phyloP scores from a whole-genome alignment of 768 basidiomycete genomes.

The Kondoa subrosea region DNA sequence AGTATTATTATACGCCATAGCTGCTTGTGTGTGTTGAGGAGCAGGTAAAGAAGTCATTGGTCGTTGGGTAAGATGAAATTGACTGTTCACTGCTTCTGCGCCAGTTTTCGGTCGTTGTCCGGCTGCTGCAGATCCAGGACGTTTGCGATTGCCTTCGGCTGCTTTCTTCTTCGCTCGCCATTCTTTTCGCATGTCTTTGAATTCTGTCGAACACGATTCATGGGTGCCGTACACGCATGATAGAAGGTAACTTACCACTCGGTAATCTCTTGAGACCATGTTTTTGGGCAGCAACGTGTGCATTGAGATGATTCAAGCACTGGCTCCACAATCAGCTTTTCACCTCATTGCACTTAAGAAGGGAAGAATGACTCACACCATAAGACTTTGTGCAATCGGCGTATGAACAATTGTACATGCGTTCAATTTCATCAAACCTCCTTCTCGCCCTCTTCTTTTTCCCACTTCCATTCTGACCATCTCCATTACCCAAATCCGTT shows the following conservation, averaged over 20 bases:
- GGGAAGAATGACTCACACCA: conserved; percentile 15
- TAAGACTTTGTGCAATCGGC: conserved; percentile 29
- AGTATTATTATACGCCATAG: no score
- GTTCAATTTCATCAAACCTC: conserved; percentile 71
- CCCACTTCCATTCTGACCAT: no score
- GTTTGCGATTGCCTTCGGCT: conserved; percentile 22
- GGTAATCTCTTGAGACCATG: conserved; percentile 82
- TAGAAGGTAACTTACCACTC: conserved; percentile 45
- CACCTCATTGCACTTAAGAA: conserved; percentile 7
- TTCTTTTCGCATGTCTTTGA: conserved; percentile 90
- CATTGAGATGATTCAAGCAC: conserved; percentile 77
- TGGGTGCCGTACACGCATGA: neutral
- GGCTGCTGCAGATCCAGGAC: no score
- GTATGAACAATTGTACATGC: conserved; percentile 72
- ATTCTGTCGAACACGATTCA: conserved; percentile 44
- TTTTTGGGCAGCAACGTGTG: conserved; percentile 95
- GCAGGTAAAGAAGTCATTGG: no score
- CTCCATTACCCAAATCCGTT: neutral
- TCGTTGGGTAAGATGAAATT: no score
- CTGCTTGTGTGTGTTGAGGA: no score
- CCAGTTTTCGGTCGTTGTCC: no score
- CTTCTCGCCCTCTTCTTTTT: conserved; percentile 34
- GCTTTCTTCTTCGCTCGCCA: conserved; percentile 83
- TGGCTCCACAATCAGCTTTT: conserved; percentile 24
- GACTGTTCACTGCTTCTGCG: no score